Evolutionary conservation across 2,329 filamentous ascomycete species (phyloP).

Genomic region (Ambrosiella xylebori): DNA sequence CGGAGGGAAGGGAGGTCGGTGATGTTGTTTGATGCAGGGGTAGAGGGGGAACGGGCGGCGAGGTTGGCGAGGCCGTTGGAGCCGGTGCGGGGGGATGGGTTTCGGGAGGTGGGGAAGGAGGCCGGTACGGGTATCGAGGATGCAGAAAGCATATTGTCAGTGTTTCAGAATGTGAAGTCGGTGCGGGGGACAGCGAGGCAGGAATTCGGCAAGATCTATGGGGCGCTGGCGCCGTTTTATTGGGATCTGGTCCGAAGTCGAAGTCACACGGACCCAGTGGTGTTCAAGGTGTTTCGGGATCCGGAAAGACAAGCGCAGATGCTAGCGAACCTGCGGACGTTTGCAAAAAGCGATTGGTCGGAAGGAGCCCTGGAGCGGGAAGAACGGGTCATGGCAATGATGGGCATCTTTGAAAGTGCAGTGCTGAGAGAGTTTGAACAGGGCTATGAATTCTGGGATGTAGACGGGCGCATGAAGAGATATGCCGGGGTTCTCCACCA

Average conservation of each 20-base stretch:
- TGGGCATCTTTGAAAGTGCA: slow-evolving; percentile 73
- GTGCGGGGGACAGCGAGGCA: slow-evolving; percentile 70
- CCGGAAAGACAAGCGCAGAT: slow-evolving; percentile 85
- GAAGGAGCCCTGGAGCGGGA: slow-evolving; percentile 55
- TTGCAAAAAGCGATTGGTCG: slow-evolving; percentile 65
- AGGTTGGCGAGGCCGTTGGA: slow-evolving; percentile 14
- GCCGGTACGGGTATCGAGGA: background rate
- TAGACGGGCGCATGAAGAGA: slow-evolving; percentile 72
- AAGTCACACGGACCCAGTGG: slow-evolving; percentile 60
- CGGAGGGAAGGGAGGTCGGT: slow-evolving; percentile 22
- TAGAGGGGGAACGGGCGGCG: slow-evolving; percentile 34
- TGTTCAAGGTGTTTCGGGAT: slow-evolving; percentile 76
- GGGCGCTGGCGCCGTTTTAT: slow-evolving; percentile 78
- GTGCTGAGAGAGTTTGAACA: slow-evolving; percentile 85
- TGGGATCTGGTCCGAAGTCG: slow-evolving; percentile 56
- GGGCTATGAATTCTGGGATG: slow-evolving; percentile 75
- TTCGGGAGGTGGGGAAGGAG: slow-evolving; percentile 46
- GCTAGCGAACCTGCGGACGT: slow-evolving; percentile 61
- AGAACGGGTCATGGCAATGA: slow-evolving; percentile 56
- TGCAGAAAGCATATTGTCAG: slow-evolving; percentile 31
- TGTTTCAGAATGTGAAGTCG: slow-evolving; percentile 56
- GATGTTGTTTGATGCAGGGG: slow-evolving; percentile 57
- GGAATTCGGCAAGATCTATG: slow-evolving; percentile 82
- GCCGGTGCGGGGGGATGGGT: slow-evolving; percentile 40
- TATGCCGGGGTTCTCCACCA: slow-evolving; percentile 74